Evolutionary conservation across 345 rosid genomes (phyloP).

Genomic region (Lenwebbia sp.): DNA sequence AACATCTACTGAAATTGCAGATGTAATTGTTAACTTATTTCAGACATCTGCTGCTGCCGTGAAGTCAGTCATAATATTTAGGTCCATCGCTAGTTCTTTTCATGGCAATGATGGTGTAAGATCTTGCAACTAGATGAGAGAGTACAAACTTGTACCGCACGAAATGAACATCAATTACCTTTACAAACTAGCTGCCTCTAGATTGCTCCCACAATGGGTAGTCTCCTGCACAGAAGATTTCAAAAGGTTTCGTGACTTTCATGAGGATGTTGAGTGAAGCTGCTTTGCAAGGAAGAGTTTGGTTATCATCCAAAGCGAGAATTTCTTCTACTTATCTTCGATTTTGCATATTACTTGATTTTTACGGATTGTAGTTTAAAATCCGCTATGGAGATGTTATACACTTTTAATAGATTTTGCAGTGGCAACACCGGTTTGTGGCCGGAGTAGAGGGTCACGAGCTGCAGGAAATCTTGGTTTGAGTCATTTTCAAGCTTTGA

Average conservation of each 20-base stretch:
- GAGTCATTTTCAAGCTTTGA: not conserved
- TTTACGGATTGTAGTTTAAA: not conserved
- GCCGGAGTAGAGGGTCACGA: not conserved
- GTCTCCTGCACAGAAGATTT: not conserved
- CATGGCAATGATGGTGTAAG: not conserved
- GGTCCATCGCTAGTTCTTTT: not conserved
- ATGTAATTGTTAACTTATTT: not conserved
- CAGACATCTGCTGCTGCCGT: not conserved
- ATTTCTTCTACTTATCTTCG: not conserved
- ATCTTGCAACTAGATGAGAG: not conserved
- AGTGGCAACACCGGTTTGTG: not conserved
- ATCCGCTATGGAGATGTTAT: not conserved
- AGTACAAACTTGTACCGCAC: not conserved
- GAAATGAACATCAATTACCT: not conserved
- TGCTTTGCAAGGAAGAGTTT: not conserved
- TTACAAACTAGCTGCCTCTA: not conserved
- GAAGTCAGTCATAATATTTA: not conserved
- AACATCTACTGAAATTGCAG: not conserved
- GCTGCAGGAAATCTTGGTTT: not conserved
- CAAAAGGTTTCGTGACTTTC: not conserved
- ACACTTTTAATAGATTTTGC: not conserved
- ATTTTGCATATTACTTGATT: not conserved
- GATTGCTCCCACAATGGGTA: not conserved
- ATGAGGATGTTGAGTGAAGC: not conserved
- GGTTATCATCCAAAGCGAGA: not conserved